Percentiles rank a stretch among this genome's conserved stretches.
Conservation (phyloP, 2,329 filamentous ascomycete genomes). For the Ascochyta koolunga region DNA sequence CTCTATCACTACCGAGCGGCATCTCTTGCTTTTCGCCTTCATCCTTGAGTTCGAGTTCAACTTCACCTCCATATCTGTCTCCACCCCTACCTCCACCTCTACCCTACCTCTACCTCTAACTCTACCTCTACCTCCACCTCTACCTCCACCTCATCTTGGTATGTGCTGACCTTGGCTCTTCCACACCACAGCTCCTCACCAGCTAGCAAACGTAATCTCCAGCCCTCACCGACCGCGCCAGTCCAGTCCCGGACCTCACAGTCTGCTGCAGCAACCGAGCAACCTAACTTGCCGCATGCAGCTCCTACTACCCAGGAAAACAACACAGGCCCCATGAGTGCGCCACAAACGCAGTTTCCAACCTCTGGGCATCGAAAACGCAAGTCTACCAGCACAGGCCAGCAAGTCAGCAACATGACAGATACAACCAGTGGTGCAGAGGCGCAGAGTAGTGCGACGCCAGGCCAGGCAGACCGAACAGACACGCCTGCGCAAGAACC, state of each 20-base stretch:
- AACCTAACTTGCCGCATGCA: slow-evolving; percentile 38
- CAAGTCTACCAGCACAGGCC: slow-evolving; percentile 39
- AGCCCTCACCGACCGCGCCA: slow-evolving; percentile 49
- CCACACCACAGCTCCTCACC: slow-evolving; percentile 47
- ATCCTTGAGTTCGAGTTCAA: not conserved
- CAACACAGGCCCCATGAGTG: slow-evolving; percentile 25
- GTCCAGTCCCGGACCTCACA: slow-evolving; percentile 29
- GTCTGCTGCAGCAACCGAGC: slow-evolving; percentile 31
- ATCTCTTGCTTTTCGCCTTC: slow-evolving; percentile 6
- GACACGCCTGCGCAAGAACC: slow-evolving; percentile 41
- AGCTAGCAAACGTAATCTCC: slow-evolving; percentile 53
- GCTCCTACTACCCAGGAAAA: slow-evolving; percentile 29
- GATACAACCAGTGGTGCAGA: slow-evolving; percentile 23
- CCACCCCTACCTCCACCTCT: no score
- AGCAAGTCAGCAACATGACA: slow-evolving; percentile 35
- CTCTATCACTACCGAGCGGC: slow-evolving; percentile 10
- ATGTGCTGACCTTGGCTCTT: slow-evolving; percentile 41
- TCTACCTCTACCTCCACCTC: no score
- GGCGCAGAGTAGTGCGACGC: slow-evolving; percentile 29
- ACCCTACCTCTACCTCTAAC: no score
- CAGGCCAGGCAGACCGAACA: slow-evolving; percentile 27
- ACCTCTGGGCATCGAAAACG: slow-evolving; percentile 30
- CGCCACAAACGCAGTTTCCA: slow-evolving; percentile 23
- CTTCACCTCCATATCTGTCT: slow-evolving; percentile 14
- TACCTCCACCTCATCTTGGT: no score